Base-by-base conservation (phyloP, 495 filamentous ascomycete species). In the Xylaria bambusicola region DNA sequence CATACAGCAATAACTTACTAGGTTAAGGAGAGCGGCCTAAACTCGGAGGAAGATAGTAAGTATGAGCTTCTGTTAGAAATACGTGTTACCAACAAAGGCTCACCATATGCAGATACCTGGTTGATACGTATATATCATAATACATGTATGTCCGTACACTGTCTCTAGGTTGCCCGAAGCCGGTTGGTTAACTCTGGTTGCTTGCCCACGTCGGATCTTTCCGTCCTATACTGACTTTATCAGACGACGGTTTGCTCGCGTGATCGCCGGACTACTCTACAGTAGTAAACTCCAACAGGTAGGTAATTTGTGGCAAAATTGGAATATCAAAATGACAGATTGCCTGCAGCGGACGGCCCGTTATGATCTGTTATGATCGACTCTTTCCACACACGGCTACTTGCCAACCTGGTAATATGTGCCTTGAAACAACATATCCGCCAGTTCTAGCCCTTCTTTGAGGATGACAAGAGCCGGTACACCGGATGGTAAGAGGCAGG, bases 181-280 rank as follows among this genome's bases (percentile, higher is more conserved):
- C 6, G 21, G 35, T n/a, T 23, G 52, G n/a, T 29, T 36, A 23
- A n/a, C n/a, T 33, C 29, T 56, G 41, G 38, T 56, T 56, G n/a
- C 41, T 56, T 15, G 41, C 13, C 13, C 46, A 24, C 29, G 47
- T 56, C 53, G 53, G 53, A 56, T 56, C 41, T 35, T 56, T 31
- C 53, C 53, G 53, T 38, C 27, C 23, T 48, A 20, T 7, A 26
- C 3, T n/a, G n/a, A n/a, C n/a, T n/a, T n/a, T 13, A 35, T 47
- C 26, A 56, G 53, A 35, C 26, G 53, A 48, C 41, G 42, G 53
- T 18, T n/a, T 48, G 33, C 53, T 56, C 53, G 53, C 53, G 53
- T 56, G 53, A 56, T 56, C 53, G 53, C 53, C 42, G 53, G 29
- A 13, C 38, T 21, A 31, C 38, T 8, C 36, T 38, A 38, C 6